Conservation (phyloP, 257 asterid species). For the Nicotiana attenuata region DNA sequence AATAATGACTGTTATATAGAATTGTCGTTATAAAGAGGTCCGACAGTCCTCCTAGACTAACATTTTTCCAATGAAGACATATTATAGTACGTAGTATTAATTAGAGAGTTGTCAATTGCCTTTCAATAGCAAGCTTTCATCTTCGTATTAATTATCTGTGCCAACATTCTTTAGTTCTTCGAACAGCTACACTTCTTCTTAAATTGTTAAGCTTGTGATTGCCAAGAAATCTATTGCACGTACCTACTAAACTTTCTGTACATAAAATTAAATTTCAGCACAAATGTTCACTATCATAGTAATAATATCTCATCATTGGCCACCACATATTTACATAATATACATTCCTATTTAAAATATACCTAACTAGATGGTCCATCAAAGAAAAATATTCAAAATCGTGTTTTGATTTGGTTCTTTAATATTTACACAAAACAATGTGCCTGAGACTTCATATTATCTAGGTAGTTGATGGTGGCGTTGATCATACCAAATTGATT, state of each 20-base stretch:
- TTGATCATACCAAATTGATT: background rate
- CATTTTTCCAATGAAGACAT: background rate
- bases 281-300: background rate
- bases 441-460: background rate
- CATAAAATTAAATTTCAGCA: background rate
- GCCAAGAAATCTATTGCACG: background rate
- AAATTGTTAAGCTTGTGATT: background rate
- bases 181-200: background rate
- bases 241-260: background rate
- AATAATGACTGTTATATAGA: too few species aligned
- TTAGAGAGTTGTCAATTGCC: background rate
- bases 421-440: background rate
- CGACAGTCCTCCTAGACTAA: too few species aligned
- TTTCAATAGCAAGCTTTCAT: background rate
- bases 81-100: background rate
- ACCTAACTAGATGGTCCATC: background rate
- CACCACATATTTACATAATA: background rate
- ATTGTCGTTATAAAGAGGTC: too few species aligned
- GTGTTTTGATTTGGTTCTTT: background rate
- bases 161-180: background rate
- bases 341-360: background rate
- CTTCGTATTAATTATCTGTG: background rate
- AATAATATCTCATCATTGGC: conserved; percentile 2
- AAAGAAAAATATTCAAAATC: background rate
- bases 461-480: background rate